Evolutionary conservation across 129 eudicot species (phyloP), one percentile per base, ranked within the genome.

Genomic region (Saposhnikovia divaricata): DNA sequence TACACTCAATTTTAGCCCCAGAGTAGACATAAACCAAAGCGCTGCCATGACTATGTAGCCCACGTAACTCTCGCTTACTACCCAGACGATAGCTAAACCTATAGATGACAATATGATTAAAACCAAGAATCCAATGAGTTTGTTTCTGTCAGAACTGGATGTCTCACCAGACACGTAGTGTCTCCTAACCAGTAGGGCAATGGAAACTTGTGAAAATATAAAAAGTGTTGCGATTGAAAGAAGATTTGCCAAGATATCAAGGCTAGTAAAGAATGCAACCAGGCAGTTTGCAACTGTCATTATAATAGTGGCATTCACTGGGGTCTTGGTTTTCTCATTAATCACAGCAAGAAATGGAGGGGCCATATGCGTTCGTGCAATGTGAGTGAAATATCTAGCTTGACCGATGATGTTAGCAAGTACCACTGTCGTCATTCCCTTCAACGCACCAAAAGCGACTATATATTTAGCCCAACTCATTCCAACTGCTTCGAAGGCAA

Each of bases 341-440:
- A 93, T 91, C 9, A 77, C 77, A 2, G 93, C 92, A 10, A 93
- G 88, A 92, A 91, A 90, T 4, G 96, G 96, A 21, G 98, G 96
- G 86, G 89, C 68, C 98, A 90, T 90, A 80, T 93, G 96, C 34
- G 98, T 85, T n/a, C 98, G 89, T 28, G 96, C 93, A 9, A 93
- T 93, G 82, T 93, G 98, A 5, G 98, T 93, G 4, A 90, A 48
- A 76, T 93, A 93, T 77, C 98, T 88, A 14, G 98, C 98, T 72
- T 93, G 98, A 0, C 93, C 96, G 18, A 93, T 91, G 12, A 93
- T 90, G 13, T 89, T 84, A 2, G 89, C 98, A 2, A 93, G 89
- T 16, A 93, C 84, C 19, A 89, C 96, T 1, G 98, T 87, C 7
- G 96, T 90, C 96, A 93, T 93, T 43, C 93, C 98, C 80, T 90